Evolutionary conservation across 73 alveolate genomes (phyloP), one percentile per base, ranked within the genome.

Genomic region (Stentor coeruleus): DNA sequence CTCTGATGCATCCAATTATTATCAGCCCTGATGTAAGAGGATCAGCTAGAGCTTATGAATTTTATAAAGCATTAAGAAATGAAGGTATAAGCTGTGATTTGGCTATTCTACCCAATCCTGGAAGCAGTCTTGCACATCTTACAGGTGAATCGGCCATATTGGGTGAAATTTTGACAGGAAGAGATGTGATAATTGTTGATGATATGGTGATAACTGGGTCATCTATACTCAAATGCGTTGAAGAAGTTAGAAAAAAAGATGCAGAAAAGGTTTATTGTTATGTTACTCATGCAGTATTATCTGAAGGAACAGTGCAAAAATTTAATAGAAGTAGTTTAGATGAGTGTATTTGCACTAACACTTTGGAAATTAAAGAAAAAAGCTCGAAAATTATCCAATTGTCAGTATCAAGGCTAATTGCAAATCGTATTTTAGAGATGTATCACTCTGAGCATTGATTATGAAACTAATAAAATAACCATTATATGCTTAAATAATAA

Each of bases 141-240:
- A 26, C n/a, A 11, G 33, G 15, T 20, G 0, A 66, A 14, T 28
- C 49, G n/a, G 36, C n/a, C n/a, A 28, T 28, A 14, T 20, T 66
- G 0, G 79, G 79, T 15, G 79, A 33, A 20, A 2, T 20, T 33
- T 33, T 66, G 42, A 66, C 42, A 26, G 79, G 79, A 66, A 66
- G 79, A 66, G 79, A 66, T 2, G 37, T 66, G 20, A 2, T 66
- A 14, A 66, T 66, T 66, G 79, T 66, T 28, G 79, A 66, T 40
- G 79, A 66, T 66, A 66, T 66, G 79, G 33, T 66, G n/a, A 66
- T 66, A 14, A 66, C 79, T 1, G 79, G 79, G n/a, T 20, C 40
- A 26, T 28, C 40, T 20, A 20, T 66, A 28, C 11, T 66, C 40
- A 66, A 66, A 20, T 20, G 40, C 33, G 20, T 66, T 20, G 79